Base-by-base conservation (phyloP, 164 flowering plant species). In the Vitis riparia region DNA sequence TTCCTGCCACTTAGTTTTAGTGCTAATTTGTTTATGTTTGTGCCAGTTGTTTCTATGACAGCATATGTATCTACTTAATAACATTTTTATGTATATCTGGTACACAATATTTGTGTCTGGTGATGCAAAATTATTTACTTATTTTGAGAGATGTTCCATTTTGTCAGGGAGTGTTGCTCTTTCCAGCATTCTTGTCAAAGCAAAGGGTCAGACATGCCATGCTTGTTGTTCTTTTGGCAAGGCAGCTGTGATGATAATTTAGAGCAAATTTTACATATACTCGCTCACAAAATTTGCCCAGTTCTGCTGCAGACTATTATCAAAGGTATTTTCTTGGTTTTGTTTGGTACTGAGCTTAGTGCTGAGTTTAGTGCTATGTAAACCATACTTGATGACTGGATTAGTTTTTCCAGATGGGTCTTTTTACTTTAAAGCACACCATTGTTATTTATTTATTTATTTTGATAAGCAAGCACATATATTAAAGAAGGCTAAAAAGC, bases 101-200 rank as follows among this genome's bases (percentile, higher is more conserved):
- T 47, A 60, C 47, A 60, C 11, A 29, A 5, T 60, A 13, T 30
- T 60, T 29, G 2, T 60, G 48, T 62, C 30, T 6, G 3, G 30
- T 51, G 5, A 19, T 8, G 19, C 51, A 23, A 23, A 23, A 23
- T 23, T 37, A 37, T 37, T 37, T 37, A 8, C 30, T 13, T 30
- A 52, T 17, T 61, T 59, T 60, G 12, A 48, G 57, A 65, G 55
- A 49, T 73, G 29, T 70, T 69, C 37, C 23, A 58, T 55, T 49
- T 72, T 70, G 68, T 78, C 89, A 93, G 99, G 81, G 92, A 88
- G 62, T 74, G 82, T 59, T 93, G 97, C 81, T 73, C 81, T 67
- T 78, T 85, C 68, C 71, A 69, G 65, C 83, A 78, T 52, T 67
- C 81, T 3, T 50, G 69, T 81, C 77, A 65, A 59, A 72, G 71